Base-by-base conservation (phyloP, 805 yeast species). In the Metschnikowia drakensbergensis region DNA sequence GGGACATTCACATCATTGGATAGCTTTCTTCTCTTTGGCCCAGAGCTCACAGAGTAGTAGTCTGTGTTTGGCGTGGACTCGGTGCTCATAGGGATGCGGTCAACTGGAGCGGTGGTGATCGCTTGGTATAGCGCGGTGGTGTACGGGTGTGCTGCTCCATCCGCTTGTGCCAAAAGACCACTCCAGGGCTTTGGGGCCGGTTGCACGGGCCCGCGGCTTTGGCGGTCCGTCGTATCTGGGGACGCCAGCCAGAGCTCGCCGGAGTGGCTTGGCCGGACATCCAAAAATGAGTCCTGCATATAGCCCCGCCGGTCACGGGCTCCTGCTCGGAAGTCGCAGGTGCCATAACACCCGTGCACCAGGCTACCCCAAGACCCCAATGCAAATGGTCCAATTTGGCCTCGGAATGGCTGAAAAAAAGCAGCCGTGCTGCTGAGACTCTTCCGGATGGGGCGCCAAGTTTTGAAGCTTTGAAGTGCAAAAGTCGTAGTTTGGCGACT, bases 11-110 rank as follows among this genome's bases (percentile, higher is more conserved):
- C 13, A 9, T 42, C 45, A 27, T 42, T 42, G 25, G 38, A 42
- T 4, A 42, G 26, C 13, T 42, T 42, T 27, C 45, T 42, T 27
- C 45, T 32, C 38, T 42, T 42, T 25, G 31, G 17, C 11, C 45
- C 37, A 26, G 45, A 40, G n/a, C 43, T 25, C 29, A 40, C 43
- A 4, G 43, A 40, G 29, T 32, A 32, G 43, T 40, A 40, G 27
- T 40, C 43, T n/a, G 43, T 5, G 22, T 23, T 22, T 30, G 43
- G 17, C 10, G 30, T 30, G n/a, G 34, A 30, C 43, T 40, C 43
- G 22, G 22, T 25, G 36, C 43, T 40, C 43, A 40, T 40, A 29
- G 43, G 41, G 41, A 13, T 39, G 32, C 33, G 42, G 13, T 8
- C 6, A 17, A 6, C 28, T 11, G 11, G 17, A 3, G 43, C 23